phyloP scores from a whole-genome alignment of 139 green algal species.

The Chlamydomonas eustigma region DNA sequence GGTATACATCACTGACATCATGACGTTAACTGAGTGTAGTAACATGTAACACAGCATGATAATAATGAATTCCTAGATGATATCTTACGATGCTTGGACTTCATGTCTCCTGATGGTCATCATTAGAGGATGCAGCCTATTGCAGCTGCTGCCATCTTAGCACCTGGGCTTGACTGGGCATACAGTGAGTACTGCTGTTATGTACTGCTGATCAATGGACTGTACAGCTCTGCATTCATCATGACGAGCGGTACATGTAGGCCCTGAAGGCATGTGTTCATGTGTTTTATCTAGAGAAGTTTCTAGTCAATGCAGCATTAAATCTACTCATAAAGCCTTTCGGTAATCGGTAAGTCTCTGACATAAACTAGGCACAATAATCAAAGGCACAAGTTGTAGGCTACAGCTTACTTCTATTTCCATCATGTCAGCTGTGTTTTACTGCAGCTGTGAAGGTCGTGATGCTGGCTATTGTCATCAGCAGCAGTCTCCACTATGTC shows the following conservation, averaged over 20 bases:
- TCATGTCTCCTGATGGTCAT: background rate
- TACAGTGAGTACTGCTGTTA: slow-evolving; percentile 13
- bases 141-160: slow-evolving; percentile 2
- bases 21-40: background rate
- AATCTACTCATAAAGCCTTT: too few species aligned
- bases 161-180: slow-evolving; percentile 10
- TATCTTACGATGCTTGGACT: background rate
- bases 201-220: background rate
- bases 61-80: background rate
- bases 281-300: background rate
- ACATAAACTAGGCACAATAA: too few species aligned
- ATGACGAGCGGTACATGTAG: background rate
- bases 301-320: too few species aligned
- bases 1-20: background rate
- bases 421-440: too few species aligned
- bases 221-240: background rate
- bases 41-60: background rate
- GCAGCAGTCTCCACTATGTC: too few species aligned
- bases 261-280: background rate
- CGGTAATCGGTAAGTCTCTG: too few species aligned
- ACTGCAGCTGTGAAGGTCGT: background rate
- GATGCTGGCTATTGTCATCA: background rate
- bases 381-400: too few species aligned
- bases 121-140: slow-evolving; percentile 7
- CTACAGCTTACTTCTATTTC: too few species aligned